Evolutionary conservation across 208 protist species (phyloP), one percentile per base, ranked within the genome.

Genomic region (Chromosphaera perkinsii): DNA sequence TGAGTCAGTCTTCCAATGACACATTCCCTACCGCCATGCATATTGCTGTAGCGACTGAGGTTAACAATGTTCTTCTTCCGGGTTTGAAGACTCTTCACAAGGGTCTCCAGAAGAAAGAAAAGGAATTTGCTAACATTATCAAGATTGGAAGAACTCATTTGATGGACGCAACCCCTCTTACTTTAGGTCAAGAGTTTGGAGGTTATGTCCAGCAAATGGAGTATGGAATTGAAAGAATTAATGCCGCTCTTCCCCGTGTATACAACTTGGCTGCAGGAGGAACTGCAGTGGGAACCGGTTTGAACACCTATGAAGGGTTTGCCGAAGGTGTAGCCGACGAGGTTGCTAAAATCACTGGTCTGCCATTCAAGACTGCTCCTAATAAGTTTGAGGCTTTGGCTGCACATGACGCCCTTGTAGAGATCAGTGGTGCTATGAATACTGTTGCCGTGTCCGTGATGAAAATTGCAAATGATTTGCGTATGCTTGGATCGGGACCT

Each of bases 381-480:
- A 83, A 88, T 67, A 83, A 82, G 52, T 88, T 92, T 51, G 82
- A 85, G 47, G 82, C 82, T 5, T 48, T 91, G 1, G 69, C 81
- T 24, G 55, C 78, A 7, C 77, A 88, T 42, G 87, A 88, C 56
- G 83, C 84, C 12, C 37, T 89, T 37, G 81, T 91, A 2, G 47
- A 76, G 14, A 29, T 80, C n/a, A 73, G 56, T 48, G 76, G 72
- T 37, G 73, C 87, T 3, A 62, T 87, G 22, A 92, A 90, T 52
- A 78, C 66, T 24, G 29, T 84, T n/a, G 82, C 90, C n/a, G 65
- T 71, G 0, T 73, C 75, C 9, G 59, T 93, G 1, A 85, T 84
- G 61, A 94, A 94, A 72, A 91, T 94, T n/a, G 88, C 86, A 45
- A 92, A 92, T 63, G 90, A 93, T 56, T 58, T 93, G 26, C 83